Percentiles rank a stretch among this genome's conserved stretches.
These are phyloP conservation scores for Colletotrichum nymphaeae DNA, from an alignment of 2,329 filamentous ascomycete species.

Conservation along the genomic window DNA sequence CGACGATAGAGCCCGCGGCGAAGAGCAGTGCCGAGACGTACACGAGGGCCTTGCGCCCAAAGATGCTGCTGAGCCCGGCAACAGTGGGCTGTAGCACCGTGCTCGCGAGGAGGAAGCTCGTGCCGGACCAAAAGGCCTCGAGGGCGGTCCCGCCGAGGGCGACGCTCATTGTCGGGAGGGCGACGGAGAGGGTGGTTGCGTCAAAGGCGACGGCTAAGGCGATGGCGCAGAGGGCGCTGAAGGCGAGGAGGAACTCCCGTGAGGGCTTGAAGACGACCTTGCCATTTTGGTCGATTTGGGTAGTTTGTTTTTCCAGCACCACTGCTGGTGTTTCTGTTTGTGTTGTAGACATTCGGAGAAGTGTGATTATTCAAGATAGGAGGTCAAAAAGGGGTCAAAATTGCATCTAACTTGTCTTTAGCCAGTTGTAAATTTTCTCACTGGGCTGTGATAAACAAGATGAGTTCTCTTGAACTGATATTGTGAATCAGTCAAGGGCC, in stretches of 20 bases:
- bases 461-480: neutral
- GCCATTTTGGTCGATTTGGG: slow-evolving; percentile 23
- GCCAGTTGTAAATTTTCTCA: neutral
- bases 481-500: neutral
- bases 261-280: slow-evolving; percentile 45
- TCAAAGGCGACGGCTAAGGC: slow-evolving; percentile 73
- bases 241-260: slow-evolving; percentile 57
- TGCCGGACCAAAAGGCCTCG: slow-evolving; percentile 78
- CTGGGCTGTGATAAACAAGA: neutral
- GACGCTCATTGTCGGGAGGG: slow-evolving; percentile 63
- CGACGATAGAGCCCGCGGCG: slow-evolving; percentile 52
- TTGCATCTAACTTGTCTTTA: neutral
- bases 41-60: slow-evolving; percentile 48
- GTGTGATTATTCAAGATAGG: neutral
- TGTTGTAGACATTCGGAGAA: slow-evolving; percentile 1
- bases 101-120: slow-evolving; percentile 74
- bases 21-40: slow-evolving; percentile 47
- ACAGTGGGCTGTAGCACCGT: slow-evolving; percentile 68
- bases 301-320: slow-evolving; percentile 7
- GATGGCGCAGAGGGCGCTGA: slow-evolving; percentile 63
- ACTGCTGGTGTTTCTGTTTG: slow-evolving; percentile 10
- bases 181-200: slow-evolving; percentile 70
- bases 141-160: slow-evolving; percentile 65
- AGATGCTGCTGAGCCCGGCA: slow-evolving; percentile 49
- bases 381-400: too few species aligned